These are phyloP conservation scores for Colletotrichum sublineola DNA, from an alignment of 2,329 filamentous ascomycete genomes.

Conservation along the genomic window DNA sequence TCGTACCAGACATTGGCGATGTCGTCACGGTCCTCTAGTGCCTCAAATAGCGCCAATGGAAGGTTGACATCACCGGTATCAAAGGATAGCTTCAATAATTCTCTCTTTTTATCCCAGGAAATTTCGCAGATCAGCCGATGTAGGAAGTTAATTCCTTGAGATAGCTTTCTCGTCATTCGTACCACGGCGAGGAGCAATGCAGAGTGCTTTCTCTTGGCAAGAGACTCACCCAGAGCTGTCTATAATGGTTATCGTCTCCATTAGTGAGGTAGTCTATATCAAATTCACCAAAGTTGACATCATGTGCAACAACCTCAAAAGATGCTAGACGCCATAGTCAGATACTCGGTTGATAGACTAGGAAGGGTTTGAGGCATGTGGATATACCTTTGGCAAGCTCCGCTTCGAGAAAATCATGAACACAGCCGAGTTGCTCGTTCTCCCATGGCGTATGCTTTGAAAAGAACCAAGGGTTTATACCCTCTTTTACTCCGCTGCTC, in stretches of 20 bases:
- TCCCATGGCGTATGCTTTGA: background rate
- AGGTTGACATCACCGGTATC: background rate
- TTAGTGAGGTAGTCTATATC: background rate
- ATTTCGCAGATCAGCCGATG: background rate
- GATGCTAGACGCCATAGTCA: background rate
- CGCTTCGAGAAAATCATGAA: slow-evolving; percentile 13
- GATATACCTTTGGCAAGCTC: background rate
- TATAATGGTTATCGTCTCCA: background rate
- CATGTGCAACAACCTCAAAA: background rate
- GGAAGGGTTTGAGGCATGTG: accelerated
- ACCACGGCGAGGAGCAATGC: background rate
- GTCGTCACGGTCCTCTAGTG: accelerated
- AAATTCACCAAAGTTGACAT: background rate
- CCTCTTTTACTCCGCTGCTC: background rate
- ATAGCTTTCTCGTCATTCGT: background rate
- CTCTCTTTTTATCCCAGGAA: background rate
- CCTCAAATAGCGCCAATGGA: background rate
- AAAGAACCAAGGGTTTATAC: background rate
- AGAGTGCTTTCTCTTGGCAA: background rate
- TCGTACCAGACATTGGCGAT: background rate
- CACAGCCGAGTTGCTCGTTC: slow-evolving; percentile 18
- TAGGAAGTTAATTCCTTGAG: background rate
- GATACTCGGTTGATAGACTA: background rate
- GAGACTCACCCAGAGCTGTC: slow-evolving; percentile 7
- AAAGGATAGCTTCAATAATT: background rate